These are phyloP conservation scores for Macadamia integrifolia DNA, from an alignment of 164 flowering plant species.

Conservation along the genomic window DNA sequence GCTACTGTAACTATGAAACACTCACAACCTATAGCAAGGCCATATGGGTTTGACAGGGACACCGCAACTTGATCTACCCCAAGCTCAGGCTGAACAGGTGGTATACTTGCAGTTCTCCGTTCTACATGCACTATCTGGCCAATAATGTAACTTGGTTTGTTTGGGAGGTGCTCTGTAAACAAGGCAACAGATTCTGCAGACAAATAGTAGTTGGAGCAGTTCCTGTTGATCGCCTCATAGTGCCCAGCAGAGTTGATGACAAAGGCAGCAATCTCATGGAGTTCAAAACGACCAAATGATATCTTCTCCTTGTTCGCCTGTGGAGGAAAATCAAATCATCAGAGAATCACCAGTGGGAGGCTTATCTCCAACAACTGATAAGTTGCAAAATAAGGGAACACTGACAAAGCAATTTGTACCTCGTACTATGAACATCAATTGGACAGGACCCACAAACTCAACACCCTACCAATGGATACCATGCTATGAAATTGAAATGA, in stretches of 20 bases:
- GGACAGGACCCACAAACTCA: no score
- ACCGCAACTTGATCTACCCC: slow-evolving; percentile 37
- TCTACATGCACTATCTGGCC: slow-evolving; percentile 98
- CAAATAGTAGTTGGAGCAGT: slow-evolving; percentile 74
- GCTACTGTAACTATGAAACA: slow-evolving; percentile 90
- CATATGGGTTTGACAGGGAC: slow-evolving; percentile 48
- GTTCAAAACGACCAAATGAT: slow-evolving; percentile 75
- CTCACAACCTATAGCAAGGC: slow-evolving; percentile 82
- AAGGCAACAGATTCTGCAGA: slow-evolving; percentile 90
- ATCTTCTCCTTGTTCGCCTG: slow-evolving; percentile 96
- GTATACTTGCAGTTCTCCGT: slow-evolving; percentile 44
- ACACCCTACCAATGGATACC: no score
- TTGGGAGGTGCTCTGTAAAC: slow-evolving; percentile 66
- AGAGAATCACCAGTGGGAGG: background rate
- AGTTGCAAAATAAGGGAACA: no score
- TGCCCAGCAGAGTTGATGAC: slow-evolving; percentile 68
- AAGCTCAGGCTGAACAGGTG: slow-evolving; percentile 22
- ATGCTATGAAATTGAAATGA: no score
- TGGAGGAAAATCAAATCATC: slow-evolving; percentile 2
- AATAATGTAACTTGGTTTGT: slow-evolving; percentile 67
- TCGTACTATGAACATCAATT: no score
- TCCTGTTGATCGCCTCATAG: slow-evolving; percentile 82
- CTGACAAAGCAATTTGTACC: no score
- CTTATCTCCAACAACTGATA: background rate
- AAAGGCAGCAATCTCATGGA: slow-evolving; percentile 93